Percentiles rank a stretch among this genome's conserved stretches.
Evolutionary conservation across 306 rosid species (phyloP).

Genomic region (Castanospermum australe): DNA sequence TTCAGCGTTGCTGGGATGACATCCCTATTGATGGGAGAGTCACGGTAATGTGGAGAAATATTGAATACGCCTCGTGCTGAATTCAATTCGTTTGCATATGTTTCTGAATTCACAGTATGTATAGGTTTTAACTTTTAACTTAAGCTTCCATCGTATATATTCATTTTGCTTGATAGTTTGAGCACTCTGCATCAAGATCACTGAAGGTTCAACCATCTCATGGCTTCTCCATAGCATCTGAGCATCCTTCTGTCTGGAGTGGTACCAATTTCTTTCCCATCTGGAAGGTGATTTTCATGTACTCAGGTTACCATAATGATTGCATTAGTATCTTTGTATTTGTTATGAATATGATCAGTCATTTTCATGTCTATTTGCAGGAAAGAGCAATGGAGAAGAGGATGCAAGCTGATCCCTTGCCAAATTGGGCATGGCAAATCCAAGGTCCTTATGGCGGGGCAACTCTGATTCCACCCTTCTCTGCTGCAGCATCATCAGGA

Average conservation of each 20-base stretch:
- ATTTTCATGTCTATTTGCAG: slow-evolving; percentile 38
- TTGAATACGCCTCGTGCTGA: background rate
- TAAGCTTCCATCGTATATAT: background rate
- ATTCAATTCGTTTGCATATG: background rate
- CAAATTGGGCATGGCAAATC: slow-evolving; percentile 63
- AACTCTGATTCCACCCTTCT: slow-evolving; percentile 55
- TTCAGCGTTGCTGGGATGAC: slow-evolving; percentile 46
- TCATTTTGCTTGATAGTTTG: slow-evolving; percentile 40
- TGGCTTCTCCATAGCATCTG: slow-evolving; percentile 46
- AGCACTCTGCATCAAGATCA: slow-evolving; percentile 52
- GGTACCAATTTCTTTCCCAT: slow-evolving; percentile 51
- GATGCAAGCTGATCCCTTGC: slow-evolving; percentile 51
- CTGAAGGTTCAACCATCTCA: slow-evolving; percentile 40
- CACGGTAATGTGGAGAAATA: slow-evolving; percentile 49
- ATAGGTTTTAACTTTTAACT: background rate
- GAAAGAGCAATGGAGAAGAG: slow-evolving; percentile 77
- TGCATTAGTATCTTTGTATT: background rate
- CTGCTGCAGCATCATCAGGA: slow-evolving; percentile 99
- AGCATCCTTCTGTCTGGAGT: slow-evolving; percentile 49
- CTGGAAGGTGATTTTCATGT: slow-evolving; percentile 44
- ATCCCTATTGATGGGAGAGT: slow-evolving; percentile 41
- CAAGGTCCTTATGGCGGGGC: slow-evolving; percentile 56
- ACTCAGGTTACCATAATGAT: background rate
- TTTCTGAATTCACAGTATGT: background rate
- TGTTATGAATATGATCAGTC: background rate